A percentile compares a stretch with the other conserved stretches of the same genome.
phyloP scores from a whole-genome alignment of 2,329 filamentous ascomycete species.

The Aspergillus fijiensis region DNA sequence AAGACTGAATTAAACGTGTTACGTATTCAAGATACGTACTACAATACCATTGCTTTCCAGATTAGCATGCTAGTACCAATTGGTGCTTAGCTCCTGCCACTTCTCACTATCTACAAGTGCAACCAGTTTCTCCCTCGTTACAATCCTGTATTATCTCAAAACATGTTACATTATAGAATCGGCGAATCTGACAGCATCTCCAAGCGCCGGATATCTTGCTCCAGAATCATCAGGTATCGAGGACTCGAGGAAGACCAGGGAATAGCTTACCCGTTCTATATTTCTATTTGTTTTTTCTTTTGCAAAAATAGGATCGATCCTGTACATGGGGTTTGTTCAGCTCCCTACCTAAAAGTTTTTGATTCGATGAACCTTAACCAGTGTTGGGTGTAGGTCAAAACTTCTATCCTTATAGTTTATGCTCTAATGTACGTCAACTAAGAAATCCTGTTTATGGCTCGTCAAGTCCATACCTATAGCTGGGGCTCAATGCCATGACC shows the following conservation, averaged over 20 bases:
- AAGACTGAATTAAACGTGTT: conserved; percentile 1
- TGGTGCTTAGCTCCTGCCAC: neutral
- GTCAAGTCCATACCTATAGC: neutral
- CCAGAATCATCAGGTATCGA: neutral
- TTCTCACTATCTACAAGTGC: no score
- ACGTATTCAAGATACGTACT: neutral
- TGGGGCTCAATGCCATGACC: neutral
- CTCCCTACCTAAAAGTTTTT: neutral
- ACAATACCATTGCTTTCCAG: neutral
- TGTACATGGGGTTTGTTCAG: neutral
- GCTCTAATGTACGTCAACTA: neutral
- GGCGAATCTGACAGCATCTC: neutral
- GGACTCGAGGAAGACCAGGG: neutral
- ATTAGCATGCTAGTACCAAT: neutral
- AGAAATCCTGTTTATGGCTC: neutral
- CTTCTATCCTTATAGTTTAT: neutral
- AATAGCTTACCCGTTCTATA: no score
- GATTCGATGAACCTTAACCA: neutral
- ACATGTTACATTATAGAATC: neutral
- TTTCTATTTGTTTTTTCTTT: no score
- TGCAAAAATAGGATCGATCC: neutral
- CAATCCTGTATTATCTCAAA: neutral
- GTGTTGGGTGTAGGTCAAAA: neutral
- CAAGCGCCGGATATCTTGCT: neutral
- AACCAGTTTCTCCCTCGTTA: neutral